A percentile compares a stretch with the other conserved stretches of the same genome.
Conservation (phyloP, 2,329 filamentous ascomycete genomes). For the Pezicula radicicola region DNA sequence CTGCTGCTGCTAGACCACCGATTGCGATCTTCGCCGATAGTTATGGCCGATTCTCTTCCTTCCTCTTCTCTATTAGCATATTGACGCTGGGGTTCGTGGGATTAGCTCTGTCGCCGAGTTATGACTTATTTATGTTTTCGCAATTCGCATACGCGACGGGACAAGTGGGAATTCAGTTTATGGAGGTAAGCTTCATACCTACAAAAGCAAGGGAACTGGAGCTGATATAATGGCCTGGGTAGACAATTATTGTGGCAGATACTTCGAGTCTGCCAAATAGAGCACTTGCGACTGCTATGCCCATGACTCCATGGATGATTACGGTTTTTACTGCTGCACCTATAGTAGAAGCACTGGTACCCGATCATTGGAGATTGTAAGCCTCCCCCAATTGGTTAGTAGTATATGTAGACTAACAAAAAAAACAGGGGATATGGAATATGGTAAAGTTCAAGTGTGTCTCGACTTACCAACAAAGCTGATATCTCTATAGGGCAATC, state of each 20-base stretch:
- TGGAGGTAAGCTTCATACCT: neutral
- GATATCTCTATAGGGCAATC: neutral
- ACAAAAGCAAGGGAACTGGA: too few species aligned
- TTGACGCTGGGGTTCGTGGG: neutral
- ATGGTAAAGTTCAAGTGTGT: neutral
- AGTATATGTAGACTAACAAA: neutral
- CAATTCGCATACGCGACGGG: slow-evolving; percentile 1
- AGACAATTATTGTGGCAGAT: slow-evolving; percentile 2
- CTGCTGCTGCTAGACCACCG: slow-evolving; percentile 1
- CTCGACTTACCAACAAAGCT: neutral
- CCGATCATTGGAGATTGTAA: slow-evolving; percentile 4
- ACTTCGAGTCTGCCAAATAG: slow-evolving; percentile 3
- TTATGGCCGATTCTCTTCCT: slow-evolving; percentile 1
- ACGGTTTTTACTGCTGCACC: slow-evolving; percentile 2
- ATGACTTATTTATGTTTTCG: neutral
- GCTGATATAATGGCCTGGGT: neutral
- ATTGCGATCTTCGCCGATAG: slow-evolving; percentile 1
- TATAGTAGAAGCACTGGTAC: slow-evolving; percentile 1
- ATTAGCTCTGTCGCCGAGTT: neutral
- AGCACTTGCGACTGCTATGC: slow-evolving; percentile 3
- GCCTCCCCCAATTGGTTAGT: neutral
- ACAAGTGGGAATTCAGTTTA: slow-evolving; percentile 1
- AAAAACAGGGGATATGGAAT: slow-evolving; percentile 1
- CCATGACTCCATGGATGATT: slow-evolving; percentile 3
- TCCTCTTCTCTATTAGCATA: neutral